Conservation (phyloP, 768 basidiomycete species). For the Nidularia sp. region DNA sequence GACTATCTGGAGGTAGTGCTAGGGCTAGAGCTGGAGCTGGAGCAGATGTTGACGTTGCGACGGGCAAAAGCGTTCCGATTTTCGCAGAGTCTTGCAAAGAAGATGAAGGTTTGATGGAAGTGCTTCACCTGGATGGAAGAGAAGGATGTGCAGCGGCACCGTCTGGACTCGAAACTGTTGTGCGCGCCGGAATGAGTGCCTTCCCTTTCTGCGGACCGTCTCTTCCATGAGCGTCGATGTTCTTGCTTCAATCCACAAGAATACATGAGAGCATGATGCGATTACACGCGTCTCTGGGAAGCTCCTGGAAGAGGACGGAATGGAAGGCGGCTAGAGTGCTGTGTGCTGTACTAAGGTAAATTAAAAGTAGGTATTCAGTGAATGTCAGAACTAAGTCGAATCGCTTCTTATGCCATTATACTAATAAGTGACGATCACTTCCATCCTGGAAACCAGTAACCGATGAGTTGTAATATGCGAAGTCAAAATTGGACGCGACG, state of each 20-base stretch:
- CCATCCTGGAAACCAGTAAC: conserved; percentile 46
- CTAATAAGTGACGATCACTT: conserved; percentile 54
- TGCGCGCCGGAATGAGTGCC: conserved; percentile 78
- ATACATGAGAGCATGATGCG: conserved; percentile 78
- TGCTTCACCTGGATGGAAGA: conserved; percentile 65
- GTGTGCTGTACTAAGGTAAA: conserved; percentile 7
- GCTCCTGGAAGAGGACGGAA: conserved; percentile 70
- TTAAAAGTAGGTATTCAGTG: conserved; percentile 73
- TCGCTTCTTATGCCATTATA: conserved; percentile 51
- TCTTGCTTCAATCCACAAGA: conserved; percentile 82
- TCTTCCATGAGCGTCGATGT: conserved; percentile 66
- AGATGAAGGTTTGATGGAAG: conserved; percentile 19
- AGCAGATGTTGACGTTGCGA: conserved; percentile 13
- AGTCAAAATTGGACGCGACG: conserved; percentile 18
- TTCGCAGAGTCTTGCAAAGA: conserved; percentile 21
- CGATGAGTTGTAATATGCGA: background rate
- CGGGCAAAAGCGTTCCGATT: conserved; percentile 14
- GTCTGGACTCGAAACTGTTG: conserved; percentile 26
- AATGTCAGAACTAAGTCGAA: conserved; percentile 75
- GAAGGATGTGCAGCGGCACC: conserved; percentile 61
- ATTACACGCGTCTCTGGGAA: conserved; percentile 87
- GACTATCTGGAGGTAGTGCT: conserved; percentile 34
- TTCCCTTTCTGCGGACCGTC: conserved; percentile 84
- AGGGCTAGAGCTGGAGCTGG: conserved; percentile 21
- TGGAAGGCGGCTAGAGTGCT: too few relatives aligned